These are phyloP conservation scores for Pseudocercospora eumusae DNA, from an alignment of 2,329 filamentous ascomycete genomes.

Conservation along the genomic window DNA sequence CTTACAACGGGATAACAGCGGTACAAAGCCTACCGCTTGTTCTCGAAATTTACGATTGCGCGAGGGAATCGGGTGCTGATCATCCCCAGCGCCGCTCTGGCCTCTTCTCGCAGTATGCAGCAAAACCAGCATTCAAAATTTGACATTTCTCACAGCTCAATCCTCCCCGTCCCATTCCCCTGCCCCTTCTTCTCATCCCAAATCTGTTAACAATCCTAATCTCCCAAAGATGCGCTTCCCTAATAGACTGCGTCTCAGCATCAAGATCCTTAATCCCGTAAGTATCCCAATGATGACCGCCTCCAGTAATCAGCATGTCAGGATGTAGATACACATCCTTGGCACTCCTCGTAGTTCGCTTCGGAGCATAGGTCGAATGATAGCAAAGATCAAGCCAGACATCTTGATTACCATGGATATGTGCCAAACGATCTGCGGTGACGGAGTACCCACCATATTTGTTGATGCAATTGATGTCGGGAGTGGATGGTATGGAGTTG, in stretches of 20 bases:
- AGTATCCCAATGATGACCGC: conserved; percentile 50
- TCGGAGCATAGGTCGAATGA: conserved; percentile 49
- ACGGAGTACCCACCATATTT: conserved; percentile 53
- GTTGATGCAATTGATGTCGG: conserved; percentile 48
- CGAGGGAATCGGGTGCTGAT: no score
- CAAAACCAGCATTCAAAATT: no score
- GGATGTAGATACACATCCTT: conserved; percentile 48
- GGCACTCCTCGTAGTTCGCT: conserved; percentile 19
- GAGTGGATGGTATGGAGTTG: conserved; percentile 49
- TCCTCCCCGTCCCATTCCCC: background rate
- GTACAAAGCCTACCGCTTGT: no score
- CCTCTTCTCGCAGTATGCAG: no score
- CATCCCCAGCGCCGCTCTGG: no score
- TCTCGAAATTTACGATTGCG: no score
- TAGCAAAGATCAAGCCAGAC: conserved; percentile 57
- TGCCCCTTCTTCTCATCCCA: conserved; percentile 15
- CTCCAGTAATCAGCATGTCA: conserved; percentile 53
- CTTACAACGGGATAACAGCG: no score
- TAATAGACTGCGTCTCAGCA: conserved; percentile 59
- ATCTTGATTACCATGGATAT: conserved; percentile 56
- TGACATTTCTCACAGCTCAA: background rate
- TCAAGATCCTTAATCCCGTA: conserved; percentile 57
- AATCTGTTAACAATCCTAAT: conserved; percentile 60
- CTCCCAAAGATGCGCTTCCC: conserved; percentile 61
- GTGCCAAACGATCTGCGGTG: conserved; percentile 50